Base-by-base conservation (phyloP, 495 filamentous ascomycete genomes). In the Rusavskia elegans region DNA sequence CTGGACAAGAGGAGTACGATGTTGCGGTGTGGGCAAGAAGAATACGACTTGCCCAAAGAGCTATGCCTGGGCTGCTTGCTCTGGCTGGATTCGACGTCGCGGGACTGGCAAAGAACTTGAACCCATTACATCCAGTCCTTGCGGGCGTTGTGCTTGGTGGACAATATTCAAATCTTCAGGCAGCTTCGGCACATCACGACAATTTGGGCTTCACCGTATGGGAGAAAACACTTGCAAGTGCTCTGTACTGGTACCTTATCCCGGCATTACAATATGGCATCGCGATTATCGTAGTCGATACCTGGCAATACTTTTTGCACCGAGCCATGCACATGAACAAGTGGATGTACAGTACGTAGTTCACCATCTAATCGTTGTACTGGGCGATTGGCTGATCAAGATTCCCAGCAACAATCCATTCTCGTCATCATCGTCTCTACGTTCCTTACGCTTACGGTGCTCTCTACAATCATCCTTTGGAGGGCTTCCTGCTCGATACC, bases 251-350 rank as follows among this genome's bases (percentile, higher is more conserved):
- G 71, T 59, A 75, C 35, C 55, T 81, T 29, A 67, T 89, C 41
- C 86, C 86, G 10, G 68, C 66, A 13, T 30, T 82, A 37, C 83
- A 89, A 63, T 71, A 87, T 57, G 68, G 68, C 50, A 16, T 84
- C 17, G 86, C 78, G 30, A 73, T 84, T 58, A 62, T 74, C 57
- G 60, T 81, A 53, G 69, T 89, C 48, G 86, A 92, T 64, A 85
- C 84, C 39, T 92, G 86, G 86, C 84, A 92, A 61, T 92, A 92
- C 67, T 88, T 89, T 64, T 70, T 81, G 61, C 86, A 92, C 67
- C 80, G 86, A 29, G 74, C 75, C 39, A 89, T 89, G 86, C 86
- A 92, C 65, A 71, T 83, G 71, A 85, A 87, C 62, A 84, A 83
- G 65, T 89, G 81, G 79, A 75, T 92, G 55, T 92, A 92, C 70